Conservation (phyloP, 441 rosid species). For the Corymbia citriodora region DNA sequence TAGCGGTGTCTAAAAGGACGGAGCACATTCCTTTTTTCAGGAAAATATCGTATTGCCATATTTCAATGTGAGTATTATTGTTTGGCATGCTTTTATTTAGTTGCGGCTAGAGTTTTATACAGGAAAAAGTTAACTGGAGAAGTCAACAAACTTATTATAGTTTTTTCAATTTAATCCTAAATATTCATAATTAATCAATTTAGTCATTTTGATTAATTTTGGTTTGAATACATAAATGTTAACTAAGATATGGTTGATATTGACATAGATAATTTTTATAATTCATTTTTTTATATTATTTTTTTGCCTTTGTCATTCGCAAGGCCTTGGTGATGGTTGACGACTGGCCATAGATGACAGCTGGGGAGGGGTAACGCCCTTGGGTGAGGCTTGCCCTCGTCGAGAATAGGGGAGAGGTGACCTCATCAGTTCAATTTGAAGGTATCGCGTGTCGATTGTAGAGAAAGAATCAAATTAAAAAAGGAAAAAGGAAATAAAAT, state of each 20-base stretch:
- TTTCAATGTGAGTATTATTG: background rate
- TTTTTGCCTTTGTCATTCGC: background rate
- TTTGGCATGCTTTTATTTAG: background rate
- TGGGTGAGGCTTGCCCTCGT: background rate
- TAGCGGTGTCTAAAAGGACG: background rate
- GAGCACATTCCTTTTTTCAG: background rate
- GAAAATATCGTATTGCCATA: background rate
- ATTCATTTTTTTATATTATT: no score
- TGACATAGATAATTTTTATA: background rate
- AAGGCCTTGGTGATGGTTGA: background rate
- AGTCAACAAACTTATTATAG: background rate
- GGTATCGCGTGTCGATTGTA: rapidly evolving
- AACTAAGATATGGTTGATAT: rapidly evolving
- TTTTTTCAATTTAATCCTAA: background rate
- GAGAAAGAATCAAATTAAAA: background rate
- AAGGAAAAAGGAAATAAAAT: no score
- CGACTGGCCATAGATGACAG: rapidly evolving
- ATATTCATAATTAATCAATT: background rate
- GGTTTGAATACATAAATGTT: rapidly evolving
- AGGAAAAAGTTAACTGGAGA: background rate
- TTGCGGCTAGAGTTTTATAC: background rate
- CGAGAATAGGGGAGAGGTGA: no score
- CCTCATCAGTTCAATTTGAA: background rate
- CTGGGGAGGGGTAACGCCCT: background rate
- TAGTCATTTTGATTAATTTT: background rate